A percentile compares a stretch with the other conserved stretches of the same genome.
Evolutionary conservation across 163 green algal genomes (phyloP).

Genomic region (Picocystis sp.): DNA sequence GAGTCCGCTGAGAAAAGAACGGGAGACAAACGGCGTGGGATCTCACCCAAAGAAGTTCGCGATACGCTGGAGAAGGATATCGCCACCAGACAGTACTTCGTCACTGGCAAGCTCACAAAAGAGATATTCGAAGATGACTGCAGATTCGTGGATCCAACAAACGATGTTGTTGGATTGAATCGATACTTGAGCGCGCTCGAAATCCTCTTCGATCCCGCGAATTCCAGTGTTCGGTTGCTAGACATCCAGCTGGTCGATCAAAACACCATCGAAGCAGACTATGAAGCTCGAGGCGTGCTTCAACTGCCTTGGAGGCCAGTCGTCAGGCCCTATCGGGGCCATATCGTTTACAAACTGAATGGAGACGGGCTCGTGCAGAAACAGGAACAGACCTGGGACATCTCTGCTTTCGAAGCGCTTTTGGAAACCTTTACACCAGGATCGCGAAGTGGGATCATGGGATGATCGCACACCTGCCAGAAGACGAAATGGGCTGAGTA

Average conservation of each 20-base stretch:
- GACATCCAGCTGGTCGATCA: constrained; percentile 29
- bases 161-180: constrained; percentile 39
- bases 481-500: too few relatives aligned
- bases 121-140: constrained; percentile 55
- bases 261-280: constrained; percentile 36
- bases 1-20: too few relatives aligned
- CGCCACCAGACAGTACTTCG: constrained; percentile 48
- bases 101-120: constrained; percentile 47
- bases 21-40: too few relatives aligned
- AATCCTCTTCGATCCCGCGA: constrained; percentile 47
- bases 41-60: too few relatives aligned
- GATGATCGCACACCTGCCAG: too few relatives aligned
- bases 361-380: constrained; percentile 25
- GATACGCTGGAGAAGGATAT: constrained; percentile 39
- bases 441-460: background rate
- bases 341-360: constrained; percentile 33
- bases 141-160: constrained; percentile 62
- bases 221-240: constrained; percentile 29
- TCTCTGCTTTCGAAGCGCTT: constrained; percentile 28
- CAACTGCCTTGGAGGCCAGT: constrained; percentile 47
- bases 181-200: constrained; percentile 38
- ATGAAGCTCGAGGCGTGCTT: constrained; percentile 38
- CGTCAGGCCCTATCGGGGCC: constrained; percentile 30
- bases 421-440: constrained; percentile 40
- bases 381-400: constrained; percentile 46